These are phyloP conservation scores for Copromyces sp. DNA, from an alignment of 495 filamentous ascomycete genomes.

Conservation along the genomic window DNA sequence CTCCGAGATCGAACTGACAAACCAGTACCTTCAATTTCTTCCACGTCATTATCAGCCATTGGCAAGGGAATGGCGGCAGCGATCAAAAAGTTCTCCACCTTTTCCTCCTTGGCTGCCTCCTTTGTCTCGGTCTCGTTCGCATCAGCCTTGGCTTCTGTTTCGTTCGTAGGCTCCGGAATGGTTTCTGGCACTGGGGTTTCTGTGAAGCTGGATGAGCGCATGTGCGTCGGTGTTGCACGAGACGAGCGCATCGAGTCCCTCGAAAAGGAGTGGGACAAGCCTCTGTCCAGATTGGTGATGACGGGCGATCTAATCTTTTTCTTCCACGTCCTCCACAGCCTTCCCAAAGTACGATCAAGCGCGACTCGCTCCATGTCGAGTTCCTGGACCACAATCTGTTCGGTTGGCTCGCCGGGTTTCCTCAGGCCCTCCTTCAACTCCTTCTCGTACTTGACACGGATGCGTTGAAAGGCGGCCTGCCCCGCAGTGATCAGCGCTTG, in stretches of 20 bases:
- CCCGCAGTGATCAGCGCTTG: conserved; percentile 80
- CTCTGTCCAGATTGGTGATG: conserved; percentile 20
- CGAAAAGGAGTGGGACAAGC: conserved; percentile 29
- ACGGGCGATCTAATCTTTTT: conserved; percentile 56
- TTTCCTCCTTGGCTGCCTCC: conserved; percentile 7
- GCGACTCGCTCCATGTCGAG: conserved; percentile 89
- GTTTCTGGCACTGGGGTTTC: conserved; percentile 19
- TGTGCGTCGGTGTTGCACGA: conserved; percentile 11
- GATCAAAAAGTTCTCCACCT: conserved; percentile 24
- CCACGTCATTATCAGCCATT: conserved; percentile 54
- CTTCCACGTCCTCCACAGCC: conserved; percentile 93
- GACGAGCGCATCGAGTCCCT: conserved; percentile 23
- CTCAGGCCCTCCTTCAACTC: conserved; percentile 39
- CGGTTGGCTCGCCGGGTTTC: conserved; percentile 32
- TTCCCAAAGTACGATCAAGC: conserved; percentile 73
- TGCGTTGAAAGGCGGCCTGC: conserved; percentile 71
- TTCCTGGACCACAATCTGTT: conserved; percentile 75
- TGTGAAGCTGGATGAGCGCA: conserved; percentile 30
- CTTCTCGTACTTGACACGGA: conserved; percentile 41
- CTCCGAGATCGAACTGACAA: conserved; percentile 38
- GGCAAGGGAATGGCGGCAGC: conserved; percentile 54
- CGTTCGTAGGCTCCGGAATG: conserved; percentile 15
- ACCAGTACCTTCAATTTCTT: conserved; percentile 64
- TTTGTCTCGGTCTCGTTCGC: not conserved
- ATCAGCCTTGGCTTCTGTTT: not conserved